A percentile compares a stretch with the other conserved stretches of the same genome.
phyloP scores from a whole-genome alignment of 305 asterid genomes.

The Fraxinus ornus region DNA sequence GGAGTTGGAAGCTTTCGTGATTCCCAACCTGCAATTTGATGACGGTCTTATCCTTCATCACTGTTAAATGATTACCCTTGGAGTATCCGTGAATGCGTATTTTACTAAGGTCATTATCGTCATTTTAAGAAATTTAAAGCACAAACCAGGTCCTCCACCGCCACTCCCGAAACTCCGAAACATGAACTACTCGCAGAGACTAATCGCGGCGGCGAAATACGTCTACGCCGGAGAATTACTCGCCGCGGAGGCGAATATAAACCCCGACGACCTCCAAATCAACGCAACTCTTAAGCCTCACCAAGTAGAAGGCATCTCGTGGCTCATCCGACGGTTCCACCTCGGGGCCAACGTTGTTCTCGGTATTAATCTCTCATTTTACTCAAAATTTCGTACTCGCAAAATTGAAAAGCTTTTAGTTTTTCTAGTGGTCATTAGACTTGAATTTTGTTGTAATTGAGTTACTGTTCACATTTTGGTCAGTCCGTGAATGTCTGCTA shows the following conservation, averaged over 20 bases:
- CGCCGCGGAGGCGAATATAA: conserved; percentile 29
- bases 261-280: conserved; percentile 44
- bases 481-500: background rate
- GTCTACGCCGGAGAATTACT: conserved; percentile 53
- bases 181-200: conserved; percentile 73
- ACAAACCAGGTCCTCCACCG: background rate
- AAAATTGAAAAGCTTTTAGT: background rate
- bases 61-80: background rate
- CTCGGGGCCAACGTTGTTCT: conserved; percentile 89
- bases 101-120: background rate
- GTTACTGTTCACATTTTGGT: background rate
- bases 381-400: background rate
- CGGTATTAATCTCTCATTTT: conserved; percentile 41
- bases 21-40: background rate
- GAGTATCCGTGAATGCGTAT: background rate
- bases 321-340: conserved; percentile 79
- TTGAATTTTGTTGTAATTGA: background rate
- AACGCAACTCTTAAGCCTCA: conserved; percentile 76
- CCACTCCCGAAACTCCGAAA: conserved; percentile 12
- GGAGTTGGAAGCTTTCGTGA: background rate
- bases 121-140: background rate
- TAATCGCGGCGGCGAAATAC: conserved; percentile 74
- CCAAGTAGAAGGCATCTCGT: conserved; percentile 78
- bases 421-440: background rate
- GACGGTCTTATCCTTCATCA: background rate